Evolutionary conservation across 83 land plant genomes (phyloP).

Genomic region (Isoetes engelmannii): DNA sequence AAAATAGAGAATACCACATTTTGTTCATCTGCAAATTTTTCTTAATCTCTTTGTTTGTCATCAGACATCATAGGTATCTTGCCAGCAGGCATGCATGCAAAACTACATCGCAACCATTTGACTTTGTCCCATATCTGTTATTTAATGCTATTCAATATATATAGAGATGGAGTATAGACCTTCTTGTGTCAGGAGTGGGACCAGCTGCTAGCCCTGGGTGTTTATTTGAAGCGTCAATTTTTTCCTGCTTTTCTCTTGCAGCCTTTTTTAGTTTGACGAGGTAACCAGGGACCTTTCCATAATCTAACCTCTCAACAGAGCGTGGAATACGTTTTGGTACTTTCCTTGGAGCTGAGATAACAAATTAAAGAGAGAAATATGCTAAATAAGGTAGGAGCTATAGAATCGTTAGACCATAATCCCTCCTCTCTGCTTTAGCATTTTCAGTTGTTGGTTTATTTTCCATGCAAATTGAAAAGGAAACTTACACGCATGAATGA

Average conservation of each 20-base stretch:
- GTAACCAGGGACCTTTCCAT: conserved; percentile 23
- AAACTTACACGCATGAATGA: conserved; percentile 17
- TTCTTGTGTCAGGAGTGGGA: conserved; percentile 15
- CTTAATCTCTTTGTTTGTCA: not conserved
- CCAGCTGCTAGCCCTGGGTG: conserved; percentile 10
- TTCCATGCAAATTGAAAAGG: not conserved
- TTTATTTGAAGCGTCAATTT: not conserved
- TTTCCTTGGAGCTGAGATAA: conserved; percentile 16
- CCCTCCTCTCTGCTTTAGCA: not conserved
- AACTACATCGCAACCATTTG: not conserved
- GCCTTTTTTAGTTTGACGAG: conserved; percentile 16
- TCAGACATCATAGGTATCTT: too few relatives aligned
- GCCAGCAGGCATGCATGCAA: not conserved
- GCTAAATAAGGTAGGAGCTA: not conserved
- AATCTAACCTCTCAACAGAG: conserved; percentile 17
- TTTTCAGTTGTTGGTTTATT: not conserved
- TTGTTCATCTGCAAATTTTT: not conserved
- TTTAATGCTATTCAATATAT: not conserved
- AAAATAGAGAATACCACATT: not conserved
- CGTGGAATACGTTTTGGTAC: conserved; percentile 4
- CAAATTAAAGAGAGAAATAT: not conserved
- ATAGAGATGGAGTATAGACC: not conserved
- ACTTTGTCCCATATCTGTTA: not conserved
- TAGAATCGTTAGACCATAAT: too few relatives aligned
- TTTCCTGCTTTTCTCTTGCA: conserved; percentile 5